Evolutionary conservation across 1,284 basidiomycete species (phyloP).

Genomic region (Tausonia pullulans): DNA sequence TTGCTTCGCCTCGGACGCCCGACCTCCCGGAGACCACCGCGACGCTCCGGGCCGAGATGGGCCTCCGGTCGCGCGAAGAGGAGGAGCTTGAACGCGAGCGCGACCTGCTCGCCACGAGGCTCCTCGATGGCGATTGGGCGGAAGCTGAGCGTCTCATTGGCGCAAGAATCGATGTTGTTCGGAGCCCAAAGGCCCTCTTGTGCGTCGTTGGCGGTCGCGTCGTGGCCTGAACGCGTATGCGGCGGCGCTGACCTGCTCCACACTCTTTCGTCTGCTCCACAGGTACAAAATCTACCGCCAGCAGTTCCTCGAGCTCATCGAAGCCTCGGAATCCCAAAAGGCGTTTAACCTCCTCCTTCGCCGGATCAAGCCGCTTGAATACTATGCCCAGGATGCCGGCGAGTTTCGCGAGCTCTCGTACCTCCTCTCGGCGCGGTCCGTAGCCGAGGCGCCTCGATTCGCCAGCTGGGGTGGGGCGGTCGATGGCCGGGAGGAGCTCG

Average conservation of each 20-base stretch:
- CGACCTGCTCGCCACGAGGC: conserved; percentile 34
- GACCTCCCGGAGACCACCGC: conserved; percentile 32
- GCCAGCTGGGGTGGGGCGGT: conserved; percentile 34
- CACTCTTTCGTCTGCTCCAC: neutral
- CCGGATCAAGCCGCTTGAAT: conserved; percentile 40
- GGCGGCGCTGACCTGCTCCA: neutral
- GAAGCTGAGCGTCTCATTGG: conserved; percentile 34
- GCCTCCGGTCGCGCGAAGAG: conserved; percentile 25
- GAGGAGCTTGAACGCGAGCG: conserved; percentile 29
- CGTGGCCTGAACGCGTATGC: neutral
- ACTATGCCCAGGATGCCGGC: conserved; percentile 40
- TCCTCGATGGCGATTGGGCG: conserved; percentile 39
- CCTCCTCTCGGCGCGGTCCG: conserved; percentile 36
- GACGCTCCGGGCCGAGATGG: conserved; percentile 35
- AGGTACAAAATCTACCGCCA: conserved; percentile 29
- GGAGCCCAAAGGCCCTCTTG: conserved; percentile 39
- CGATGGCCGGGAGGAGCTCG: conserved; percentile 34
- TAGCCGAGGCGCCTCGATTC: conserved; percentile 36
- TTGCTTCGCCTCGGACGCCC: conserved; percentile 26
- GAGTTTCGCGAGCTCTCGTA: conserved; percentile 41
- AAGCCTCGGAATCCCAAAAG: conserved; percentile 36
- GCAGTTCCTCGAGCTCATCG: conserved; percentile 39
- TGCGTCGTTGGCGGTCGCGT: conserved; percentile 20
- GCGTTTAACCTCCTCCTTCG: conserved; percentile 42
- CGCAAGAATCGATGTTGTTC: conserved; percentile 31